These are phyloP conservation scores for Diaporthe amygdali DNA, from an alignment of 2,329 filamentous ascomycete species.

Conservation along the genomic window DNA sequence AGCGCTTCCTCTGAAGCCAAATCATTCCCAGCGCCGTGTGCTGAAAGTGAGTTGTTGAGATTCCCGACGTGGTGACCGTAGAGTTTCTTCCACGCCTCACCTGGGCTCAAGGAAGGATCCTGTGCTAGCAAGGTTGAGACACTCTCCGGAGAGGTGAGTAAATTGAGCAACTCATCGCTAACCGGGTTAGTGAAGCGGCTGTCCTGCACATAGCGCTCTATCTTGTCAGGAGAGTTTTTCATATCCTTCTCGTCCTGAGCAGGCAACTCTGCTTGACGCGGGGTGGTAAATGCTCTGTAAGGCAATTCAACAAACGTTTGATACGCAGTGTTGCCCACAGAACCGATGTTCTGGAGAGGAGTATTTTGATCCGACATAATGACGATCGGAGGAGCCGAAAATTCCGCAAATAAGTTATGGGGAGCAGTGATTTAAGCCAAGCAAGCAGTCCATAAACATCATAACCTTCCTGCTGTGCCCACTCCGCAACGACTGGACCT, in stretches of 20 bases:
- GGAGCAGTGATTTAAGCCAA: constrained; percentile 7
- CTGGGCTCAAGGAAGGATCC: constrained; percentile 57
- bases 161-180: constrained; percentile 50
- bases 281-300: constrained; percentile 34
- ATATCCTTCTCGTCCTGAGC: not conserved
- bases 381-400: not conserved
- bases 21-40: constrained; percentile 29
- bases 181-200: constrained; percentile 34
- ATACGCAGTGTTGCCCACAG: constrained; percentile 27
- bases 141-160: constrained; percentile 58
- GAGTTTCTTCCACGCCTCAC: constrained; percentile 59
- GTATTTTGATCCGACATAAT: constrained; percentile 19
- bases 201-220: constrained; percentile 9
- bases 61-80: constrained; percentile 44
- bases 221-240: not conserved
- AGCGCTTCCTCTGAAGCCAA: constrained; percentile 47
- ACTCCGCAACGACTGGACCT: not conserved
- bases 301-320: constrained; percentile 38
- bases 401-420: not conserved
- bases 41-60: constrained; percentile 19
- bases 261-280: constrained; percentile 28
- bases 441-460: not conserved
- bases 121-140: constrained; percentile 63
- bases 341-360: not conserved
- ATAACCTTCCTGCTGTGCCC: not conserved